Conservation (phyloP, 352 stramenopile species). For the Phytopythium delawarense region DNA sequence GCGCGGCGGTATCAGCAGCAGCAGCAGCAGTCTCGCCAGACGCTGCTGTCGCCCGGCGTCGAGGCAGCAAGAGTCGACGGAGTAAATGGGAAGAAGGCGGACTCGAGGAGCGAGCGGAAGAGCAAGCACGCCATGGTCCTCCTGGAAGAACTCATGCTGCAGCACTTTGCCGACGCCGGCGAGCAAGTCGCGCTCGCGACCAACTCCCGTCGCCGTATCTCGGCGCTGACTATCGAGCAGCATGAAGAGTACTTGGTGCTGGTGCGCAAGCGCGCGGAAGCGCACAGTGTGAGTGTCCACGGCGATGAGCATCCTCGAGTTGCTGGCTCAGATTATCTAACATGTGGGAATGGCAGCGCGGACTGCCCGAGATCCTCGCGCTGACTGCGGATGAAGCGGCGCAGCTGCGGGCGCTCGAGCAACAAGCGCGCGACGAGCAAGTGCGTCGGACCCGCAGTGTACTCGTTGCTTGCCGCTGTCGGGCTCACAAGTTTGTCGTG, state of each 20-base stretch:
- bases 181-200: slow-evolving; percentile 9
- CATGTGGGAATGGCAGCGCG: slow-evolving; percentile 22
- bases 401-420: slow-evolving; percentile 35
- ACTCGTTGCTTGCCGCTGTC: background rate
- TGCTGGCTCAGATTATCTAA: background rate
- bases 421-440: slow-evolving; percentile 34
- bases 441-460: background rate
- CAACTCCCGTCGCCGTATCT: slow-evolving; percentile 43
- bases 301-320: no score
- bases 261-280: slow-evolving; percentile 34
- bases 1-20: slow-evolving; percentile 22
- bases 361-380: slow-evolving; percentile 52
- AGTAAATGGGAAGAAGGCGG: background rate
- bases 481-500: background rate
- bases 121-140: slow-evolving; percentile 31
- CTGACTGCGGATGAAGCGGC: slow-evolving; percentile 35
- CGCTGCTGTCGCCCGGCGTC: slow-evolving; percentile 12
- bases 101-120: background rate
- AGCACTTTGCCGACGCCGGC: slow-evolving; percentile 13
- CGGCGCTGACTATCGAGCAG: slow-evolving; percentile 36
- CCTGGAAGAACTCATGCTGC: slow-evolving; percentile 23
- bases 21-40: slow-evolving; percentile 21
- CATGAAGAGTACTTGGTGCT: slow-evolving; percentile 51
- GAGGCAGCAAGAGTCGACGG: background rate
- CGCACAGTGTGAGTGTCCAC: slow-evolving; percentile 30